Evolutionary conservation across 2,329 filamentous ascomycete genomes (phyloP), one percentile per base, ranked within the genome.

Genomic region (Cytospora mali): DNA sequence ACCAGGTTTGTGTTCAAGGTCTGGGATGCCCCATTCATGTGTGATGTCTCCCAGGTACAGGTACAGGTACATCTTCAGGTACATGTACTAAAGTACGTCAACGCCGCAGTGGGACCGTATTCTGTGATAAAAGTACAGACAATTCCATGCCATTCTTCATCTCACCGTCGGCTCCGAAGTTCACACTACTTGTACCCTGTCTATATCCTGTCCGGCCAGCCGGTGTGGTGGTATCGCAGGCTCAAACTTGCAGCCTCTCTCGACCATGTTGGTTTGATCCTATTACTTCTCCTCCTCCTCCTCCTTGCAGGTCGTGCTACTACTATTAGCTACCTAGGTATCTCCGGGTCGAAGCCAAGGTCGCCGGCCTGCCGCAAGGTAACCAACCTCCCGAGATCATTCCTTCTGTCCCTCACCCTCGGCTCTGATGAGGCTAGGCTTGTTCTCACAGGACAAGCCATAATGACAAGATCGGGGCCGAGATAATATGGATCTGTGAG

Each of bases 311-410:
- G 29, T 31, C 29, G 2, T 18, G 6, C 4, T 39, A 39, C 58
- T 60, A 33, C 50, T 60, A 60, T 60, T 49, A 23, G 42, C 42
- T 54, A 51, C 51, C 39, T 58, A 58, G n/a, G 48, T 33, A 46
- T 59, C 57, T 53, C 58, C 35, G 53, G 50, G 58, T 54, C 58
- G 50, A 42, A 27, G 28, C 48, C 35, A 35, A 54, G 58, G 50
- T 60, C 58, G 50, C 50, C 50, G 58, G 53, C 58, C 58, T 48
- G 58, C 54, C 51, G 54, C 50, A 60, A 25, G 11, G 21, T 23
- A 33, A 27, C 51, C 48, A n/a, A n/a, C n/a, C n/a, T n/a, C n/a
- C n/a, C n/a, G n/a, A n/a, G n/a, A n/a, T 49, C 51, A 46, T 13
- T 23, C 21, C 42, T 39, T n/a, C 35, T 7, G 35, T 18, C 42